These are phyloP conservation scores for Myotisia sp. DNA, from an alignment of 2,329 filamentous ascomycete genomes.

Conservation along the genomic window DNA sequence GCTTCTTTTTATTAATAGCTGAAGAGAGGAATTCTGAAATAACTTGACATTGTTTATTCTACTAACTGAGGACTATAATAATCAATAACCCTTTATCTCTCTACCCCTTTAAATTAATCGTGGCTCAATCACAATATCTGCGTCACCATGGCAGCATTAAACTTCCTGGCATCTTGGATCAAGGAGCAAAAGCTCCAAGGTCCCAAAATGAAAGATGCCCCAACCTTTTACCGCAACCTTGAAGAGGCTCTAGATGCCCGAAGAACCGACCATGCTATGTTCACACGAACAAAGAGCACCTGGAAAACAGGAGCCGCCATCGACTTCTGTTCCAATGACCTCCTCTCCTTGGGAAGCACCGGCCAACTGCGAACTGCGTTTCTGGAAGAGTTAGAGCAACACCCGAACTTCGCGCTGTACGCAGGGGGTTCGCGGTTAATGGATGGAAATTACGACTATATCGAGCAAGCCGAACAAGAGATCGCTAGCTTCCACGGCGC, in stretches of 20 bases:
- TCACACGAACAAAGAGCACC: background rate
- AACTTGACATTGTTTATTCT: no score
- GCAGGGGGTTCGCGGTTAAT: slow-evolving; percentile 40
- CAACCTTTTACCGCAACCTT: slow-evolving; percentile 1
- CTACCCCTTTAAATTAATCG: no score
- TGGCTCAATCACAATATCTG: no score
- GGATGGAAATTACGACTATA: slow-evolving; percentile 42
- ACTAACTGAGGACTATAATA: no score
- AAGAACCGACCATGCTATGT: background rate
- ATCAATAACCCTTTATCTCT: no score
- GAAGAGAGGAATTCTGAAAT: no score
- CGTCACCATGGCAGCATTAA: no score
- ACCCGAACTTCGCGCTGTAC: slow-evolving; percentile 24
- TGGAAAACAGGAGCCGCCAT: slow-evolving; percentile 1
- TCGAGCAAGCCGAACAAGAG: slow-evolving; percentile 34
- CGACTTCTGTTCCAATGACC: slow-evolving; percentile 4
- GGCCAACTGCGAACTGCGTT: slow-evolving; percentile 27
- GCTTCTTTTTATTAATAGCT: no score
- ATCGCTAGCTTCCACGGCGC: slow-evolving; percentile 42
- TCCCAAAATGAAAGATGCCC: background rate
- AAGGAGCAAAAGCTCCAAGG: background rate
- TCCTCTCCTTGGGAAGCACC: slow-evolving; percentile 4
- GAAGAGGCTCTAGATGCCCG: background rate
- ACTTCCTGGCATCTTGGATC: background rate
- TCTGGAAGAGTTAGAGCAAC: slow-evolving; percentile 26